A percentile compares a stretch with the other conserved stretches of the same genome.
These are phyloP conservation scores for Petunia axillaris DNA, from an alignment of 257 asterid genomes.

Conservation along the genomic window DNA sequence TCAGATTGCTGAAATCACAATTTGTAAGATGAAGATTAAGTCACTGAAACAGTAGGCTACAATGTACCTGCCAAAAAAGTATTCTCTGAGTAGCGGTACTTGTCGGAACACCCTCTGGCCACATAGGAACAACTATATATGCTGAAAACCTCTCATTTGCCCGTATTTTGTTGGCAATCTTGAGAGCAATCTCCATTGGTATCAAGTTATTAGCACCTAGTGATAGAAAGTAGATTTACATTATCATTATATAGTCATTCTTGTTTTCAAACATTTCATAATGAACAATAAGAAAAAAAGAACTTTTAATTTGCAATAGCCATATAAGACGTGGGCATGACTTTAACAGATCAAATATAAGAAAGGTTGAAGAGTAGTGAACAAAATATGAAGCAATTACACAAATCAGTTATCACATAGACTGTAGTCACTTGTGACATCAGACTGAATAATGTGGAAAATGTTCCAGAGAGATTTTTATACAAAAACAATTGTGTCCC, in stretches of 20 bases:
- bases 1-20: background rate
- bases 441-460: background rate
- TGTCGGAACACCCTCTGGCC: slow-evolving; percentile 94
- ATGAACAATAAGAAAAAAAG: background rate
- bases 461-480: background rate
- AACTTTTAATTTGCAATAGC: background rate
- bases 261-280: background rate
- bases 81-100: slow-evolving; percentile 89
- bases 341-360: background rate
- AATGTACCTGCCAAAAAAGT: slow-evolving; percentile 85
- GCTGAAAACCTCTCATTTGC: slow-evolving; percentile 73
- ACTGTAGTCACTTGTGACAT: background rate
- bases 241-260: slow-evolving; percentile 15
- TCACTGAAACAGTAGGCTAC: background rate
- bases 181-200: slow-evolving; percentile 92
- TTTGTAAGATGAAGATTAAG: background rate
- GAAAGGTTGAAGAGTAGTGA: background rate
- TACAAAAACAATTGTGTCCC: background rate
- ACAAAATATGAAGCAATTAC: background rate
- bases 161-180: slow-evolving; percentile 72
- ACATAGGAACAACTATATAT: slow-evolving; percentile 83
- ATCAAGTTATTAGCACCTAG: slow-evolving; percentile 92
- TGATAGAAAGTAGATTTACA: slow-evolving; percentile 18
- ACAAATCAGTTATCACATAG: background rate
- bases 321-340: background rate